Percentiles rank a stretch among this genome's conserved stretches.
These are phyloP conservation scores for Posidonia oceanica DNA, from an alignment of 116 monocot genomes.

Conservation along the genomic window DNA sequence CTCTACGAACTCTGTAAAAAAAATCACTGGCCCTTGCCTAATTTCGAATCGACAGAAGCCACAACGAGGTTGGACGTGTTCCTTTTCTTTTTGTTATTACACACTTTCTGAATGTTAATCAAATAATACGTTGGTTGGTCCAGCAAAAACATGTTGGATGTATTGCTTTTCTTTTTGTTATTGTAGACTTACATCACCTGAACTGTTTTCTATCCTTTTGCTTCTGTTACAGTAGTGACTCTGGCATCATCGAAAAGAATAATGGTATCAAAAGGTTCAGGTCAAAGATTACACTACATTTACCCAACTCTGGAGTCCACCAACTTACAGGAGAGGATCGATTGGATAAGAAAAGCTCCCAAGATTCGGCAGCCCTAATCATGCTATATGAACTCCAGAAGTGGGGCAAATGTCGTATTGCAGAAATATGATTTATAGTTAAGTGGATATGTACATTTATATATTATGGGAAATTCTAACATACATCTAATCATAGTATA, in stretches of 20 bases:
- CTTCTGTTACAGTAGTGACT: neutral
- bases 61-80: slow-evolving; percentile 22
- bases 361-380: slow-evolving; percentile 73
- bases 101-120: neutral
- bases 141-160: too few species aligned
- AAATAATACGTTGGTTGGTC: too few species aligned
- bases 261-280: slow-evolving; percentile 18
- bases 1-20: slow-evolving; percentile 70
- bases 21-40: slow-evolving; percentile 71
- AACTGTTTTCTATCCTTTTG: neutral
- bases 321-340: slow-evolving; percentile 42
- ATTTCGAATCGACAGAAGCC: slow-evolving; percentile 29
- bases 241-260: neutral
- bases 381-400: slow-evolving; percentile 76
- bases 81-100: neutral
- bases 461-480: too few species aligned
- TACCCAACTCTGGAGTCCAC: slow-evolving; percentile 29
- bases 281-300: slow-evolving; percentile 40
- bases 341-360: slow-evolving; percentile 74
- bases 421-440: slow-evolving; percentile 3
- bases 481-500: too few species aligned
- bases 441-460: too few species aligned
- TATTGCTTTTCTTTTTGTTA: neutral
- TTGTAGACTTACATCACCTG: neutral
- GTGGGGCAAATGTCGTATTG: slow-evolving; percentile 33